These are phyloP conservation scores for Golubevia pallescens DNA, from an alignment of 1,284 basidiomycete species.

Conservation along the genomic window DNA sequence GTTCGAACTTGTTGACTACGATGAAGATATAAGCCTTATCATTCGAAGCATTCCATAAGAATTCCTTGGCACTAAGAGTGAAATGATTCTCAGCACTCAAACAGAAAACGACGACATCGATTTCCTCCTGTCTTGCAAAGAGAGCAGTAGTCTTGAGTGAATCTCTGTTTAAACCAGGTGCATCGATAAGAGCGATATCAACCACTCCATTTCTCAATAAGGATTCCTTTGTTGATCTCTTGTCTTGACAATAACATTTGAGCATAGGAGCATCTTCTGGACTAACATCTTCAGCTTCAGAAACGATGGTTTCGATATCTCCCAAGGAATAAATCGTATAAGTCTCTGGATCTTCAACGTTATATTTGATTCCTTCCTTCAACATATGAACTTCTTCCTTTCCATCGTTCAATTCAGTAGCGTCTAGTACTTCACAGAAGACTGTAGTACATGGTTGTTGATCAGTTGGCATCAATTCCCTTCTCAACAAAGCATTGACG, in stretches of 20 bases:
- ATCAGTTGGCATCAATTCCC: conserved; percentile 86
- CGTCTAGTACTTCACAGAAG: conserved; percentile 96
- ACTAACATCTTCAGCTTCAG: conserved; percentile 75
- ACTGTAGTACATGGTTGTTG: conserved; percentile 97
- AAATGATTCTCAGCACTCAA: conserved; percentile 99
- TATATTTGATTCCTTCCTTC: conserved; percentile 73
- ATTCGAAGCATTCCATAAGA: conserved; percentile 88
- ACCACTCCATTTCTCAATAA: conserved; percentile 85
- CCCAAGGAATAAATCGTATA: conserved; percentile 75
- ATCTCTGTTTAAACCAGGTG: conserved; percentile 95
- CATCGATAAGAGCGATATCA: conserved; percentile 97
- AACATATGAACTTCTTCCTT: conserved; percentile 78
- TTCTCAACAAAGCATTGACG: conserved; percentile 89
- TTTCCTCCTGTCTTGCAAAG: conserved; percentile 95
- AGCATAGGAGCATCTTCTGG: conserved; percentile 48
- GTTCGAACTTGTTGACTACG: conserved; percentile 97
- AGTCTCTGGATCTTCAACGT: conserved; percentile 75
- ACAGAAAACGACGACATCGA: conserved; percentile 98
- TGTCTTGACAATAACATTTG: conserved; percentile 65
- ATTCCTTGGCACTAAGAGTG: conserved; percentile 93
- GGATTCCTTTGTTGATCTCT: conserved; percentile 34
- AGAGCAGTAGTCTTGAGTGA: conserved; percentile 93
- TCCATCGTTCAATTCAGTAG: conserved; percentile 76
- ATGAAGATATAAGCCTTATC: conserved; percentile 99
- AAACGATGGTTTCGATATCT: conserved; percentile 80